Base-by-base conservation (phyloP, 768 basidiomycete genomes). In the Lactifluus echinatus region DNA sequence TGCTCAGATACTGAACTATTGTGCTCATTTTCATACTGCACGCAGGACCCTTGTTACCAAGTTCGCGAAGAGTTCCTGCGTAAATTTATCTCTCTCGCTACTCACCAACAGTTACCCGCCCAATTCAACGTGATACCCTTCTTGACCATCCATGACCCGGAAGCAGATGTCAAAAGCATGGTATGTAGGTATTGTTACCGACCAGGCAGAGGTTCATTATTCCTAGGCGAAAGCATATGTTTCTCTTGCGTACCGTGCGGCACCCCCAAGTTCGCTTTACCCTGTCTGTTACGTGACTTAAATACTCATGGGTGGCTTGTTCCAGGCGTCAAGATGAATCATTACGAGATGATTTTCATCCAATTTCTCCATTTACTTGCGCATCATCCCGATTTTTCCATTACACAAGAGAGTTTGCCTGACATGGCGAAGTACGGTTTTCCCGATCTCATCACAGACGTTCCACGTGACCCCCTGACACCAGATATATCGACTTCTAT, bases 371-470 rank as follows among this genome's bases (percentile, higher is more conserved):
- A 93, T 66, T 70, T 93, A 0, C 76, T 98, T 4, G 91, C 93
- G 0, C 94, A 96, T 67, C 96, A 99, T 68, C 95, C 95, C 4
- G 96, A 99, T 70, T 94, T 93, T 65, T 78, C 76, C 19, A 77
- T 75, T 43, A 75, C 77, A 2, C 77, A 80, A 36, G 87, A 89
- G 33, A 84, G 84, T 40, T 69, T 94, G 36, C 74, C 81, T 33
- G 85, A 89, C 64, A 85, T 93, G 64, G 83, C 87, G 23, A 90
- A 86, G 93, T 96, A 63, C 45, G 85, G 67, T 8, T 5, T 28
- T 37, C 24, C 47, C 40, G 17, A 12, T 0, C 2, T 46, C 26
- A 6, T 40, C 2, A 1, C 31, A 45, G 14, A 3, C 45, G 50
- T 53, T 15, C 14, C 12, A 31, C 15, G 47, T 50, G 33, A 44